A percentile compares a stretch with the other conserved stretches of the same genome.
phyloP scores from a whole-genome alignment of 257 asterid species.

The Capsicum rhomboideum region DNA sequence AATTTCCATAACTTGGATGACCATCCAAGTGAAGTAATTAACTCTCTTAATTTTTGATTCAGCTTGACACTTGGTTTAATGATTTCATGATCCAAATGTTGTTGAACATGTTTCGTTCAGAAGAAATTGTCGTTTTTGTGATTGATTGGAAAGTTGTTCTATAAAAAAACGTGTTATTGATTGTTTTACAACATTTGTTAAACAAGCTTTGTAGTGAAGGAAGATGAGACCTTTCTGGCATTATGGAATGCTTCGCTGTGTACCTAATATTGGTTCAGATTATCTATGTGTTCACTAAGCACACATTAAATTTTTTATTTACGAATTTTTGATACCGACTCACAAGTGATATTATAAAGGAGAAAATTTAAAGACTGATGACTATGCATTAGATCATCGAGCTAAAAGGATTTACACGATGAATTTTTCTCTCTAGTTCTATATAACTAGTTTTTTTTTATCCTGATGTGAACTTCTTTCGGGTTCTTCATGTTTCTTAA shows the following conservation, averaged over 20 bases:
- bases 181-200: background rate
- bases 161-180: background rate
- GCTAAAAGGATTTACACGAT: background rate
- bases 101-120: too few species aligned
- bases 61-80: too few species aligned
- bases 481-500: too few species aligned
- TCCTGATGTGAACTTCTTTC: background rate
- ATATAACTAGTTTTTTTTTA: background rate
- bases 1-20: too few species aligned
- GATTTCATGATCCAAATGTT: too few species aligned
- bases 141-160: background rate
- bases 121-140: background rate
- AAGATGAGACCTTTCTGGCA: background rate
- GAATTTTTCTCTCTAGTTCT: background rate
- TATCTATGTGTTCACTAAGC: background rate
- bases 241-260: background rate
- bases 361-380: background rate
- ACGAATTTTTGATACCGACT: background rate
- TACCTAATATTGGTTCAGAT: background rate
- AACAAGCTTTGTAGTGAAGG: background rate
- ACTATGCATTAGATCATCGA: too few species aligned
- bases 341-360: background rate
- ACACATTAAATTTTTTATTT: background rate
- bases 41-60: too few species aligned
- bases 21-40: too few species aligned